Conservation (phyloP, 371 early-diverging fungal species). For the Circinella minor region DNA sequence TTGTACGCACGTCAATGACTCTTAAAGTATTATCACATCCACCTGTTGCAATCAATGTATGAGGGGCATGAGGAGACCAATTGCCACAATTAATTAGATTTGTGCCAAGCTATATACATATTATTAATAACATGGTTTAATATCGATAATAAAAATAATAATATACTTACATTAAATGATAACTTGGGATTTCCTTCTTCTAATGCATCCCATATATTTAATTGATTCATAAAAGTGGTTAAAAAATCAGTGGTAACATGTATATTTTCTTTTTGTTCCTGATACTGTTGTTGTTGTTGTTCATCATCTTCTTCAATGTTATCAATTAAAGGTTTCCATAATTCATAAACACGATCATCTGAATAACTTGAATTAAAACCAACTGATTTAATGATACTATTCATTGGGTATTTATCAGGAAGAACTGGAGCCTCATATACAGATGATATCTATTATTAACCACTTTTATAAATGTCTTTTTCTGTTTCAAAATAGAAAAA, state of each 20-base stretch:
- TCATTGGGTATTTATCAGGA: constrained; percentile 18
- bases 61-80: constrained; percentile 46
- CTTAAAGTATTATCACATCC: constrained; percentile 23
- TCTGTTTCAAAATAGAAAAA: neutral
- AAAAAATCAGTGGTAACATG: constrained; percentile 21
- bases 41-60: constrained; percentile 33
- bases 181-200: constrained; percentile 22
- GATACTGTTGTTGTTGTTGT: no score
- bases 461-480: no score
- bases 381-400: constrained; percentile 29
- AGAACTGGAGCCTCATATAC: constrained; percentile 5
- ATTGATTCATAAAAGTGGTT: constrained; percentile 18
- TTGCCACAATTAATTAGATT: constrained; percentile 24
- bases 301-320: no score
- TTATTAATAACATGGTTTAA: neutral
- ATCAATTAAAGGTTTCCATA: constrained; percentile 14
- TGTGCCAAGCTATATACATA: neutral
- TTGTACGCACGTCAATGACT: constrained; percentile 33
- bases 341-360: constrained; percentile 13
- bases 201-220: constrained; percentile 36
- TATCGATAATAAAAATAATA: neutral
- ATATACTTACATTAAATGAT: constrained; percentile 3
- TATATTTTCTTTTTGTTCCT: neutral
- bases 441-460: neutral
- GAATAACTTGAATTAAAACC: constrained; percentile 29